Percentiles rank a stretch among this genome's conserved stretches.
phyloP scores from a whole-genome alignment of 371 early-diverging fungal genomes.

The Mortierella sp. region DNA sequence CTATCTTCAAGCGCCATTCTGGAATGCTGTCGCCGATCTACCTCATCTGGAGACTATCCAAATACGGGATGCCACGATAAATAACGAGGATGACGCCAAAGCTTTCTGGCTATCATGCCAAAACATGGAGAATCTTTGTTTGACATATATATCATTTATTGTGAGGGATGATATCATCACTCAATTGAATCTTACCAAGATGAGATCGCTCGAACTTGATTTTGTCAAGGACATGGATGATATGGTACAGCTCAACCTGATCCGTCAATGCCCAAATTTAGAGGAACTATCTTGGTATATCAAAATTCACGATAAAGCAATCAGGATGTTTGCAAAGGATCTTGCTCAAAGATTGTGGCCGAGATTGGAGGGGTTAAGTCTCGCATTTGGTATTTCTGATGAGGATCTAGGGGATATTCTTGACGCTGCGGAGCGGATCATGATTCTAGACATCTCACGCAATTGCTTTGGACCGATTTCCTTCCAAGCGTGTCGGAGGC shows the following conservation, averaged over 20 bases:
- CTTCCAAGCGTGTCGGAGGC: not conserved
- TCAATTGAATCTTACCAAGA: too few relatives aligned
- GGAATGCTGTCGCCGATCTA: not conserved
- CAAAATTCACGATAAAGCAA: not conserved
- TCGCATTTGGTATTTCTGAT: not conserved
- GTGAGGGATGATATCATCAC: not conserved
- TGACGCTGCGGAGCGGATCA: not conserved
- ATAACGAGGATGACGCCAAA: not conserved
- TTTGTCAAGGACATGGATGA: slow-evolving; percentile 1
- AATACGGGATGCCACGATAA: not conserved
- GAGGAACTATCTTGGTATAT: not conserved
- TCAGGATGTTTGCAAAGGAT: not conserved
- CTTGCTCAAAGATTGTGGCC: not conserved
- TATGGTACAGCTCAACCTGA: not conserved
- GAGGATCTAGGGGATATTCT: not conserved
- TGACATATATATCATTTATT: not conserved
- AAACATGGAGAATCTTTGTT: not conserved
- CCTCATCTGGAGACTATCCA: not conserved
- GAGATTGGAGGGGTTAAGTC: not conserved
- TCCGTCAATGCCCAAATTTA: not conserved
- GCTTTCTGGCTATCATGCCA: not conserved
- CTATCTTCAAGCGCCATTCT: not conserved
- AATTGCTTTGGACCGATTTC: not conserved
- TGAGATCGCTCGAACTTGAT: slow-evolving; percentile 1
- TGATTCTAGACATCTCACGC: not conserved